Evolutionary conservation across 2,329 filamentous ascomycete species (phyloP), one percentile per base, ranked within the genome.

Genomic region (Lizonia empirigonia): DNA sequence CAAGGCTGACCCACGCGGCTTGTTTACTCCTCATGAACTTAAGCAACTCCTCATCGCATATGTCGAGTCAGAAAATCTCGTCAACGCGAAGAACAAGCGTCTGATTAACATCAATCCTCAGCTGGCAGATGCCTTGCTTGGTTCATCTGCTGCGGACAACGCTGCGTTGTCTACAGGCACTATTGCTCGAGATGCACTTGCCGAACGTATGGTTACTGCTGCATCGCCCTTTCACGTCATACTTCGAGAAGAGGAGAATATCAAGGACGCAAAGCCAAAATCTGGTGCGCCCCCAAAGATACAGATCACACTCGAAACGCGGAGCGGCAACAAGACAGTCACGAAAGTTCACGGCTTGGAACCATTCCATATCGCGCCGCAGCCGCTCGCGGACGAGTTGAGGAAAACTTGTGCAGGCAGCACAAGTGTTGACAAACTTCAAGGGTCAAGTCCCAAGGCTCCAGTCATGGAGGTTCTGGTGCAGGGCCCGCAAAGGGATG

Each of bases 371-470:
- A 81, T 88, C 34, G 77, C 81, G 15, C 82, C 85, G 0, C 78
- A 79, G 36, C 72, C 82, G 2, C 73, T 88, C 45, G 84, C 85
- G 2, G 85, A 87, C 52, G 86, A 88, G 65, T 63, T 89, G 60
- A 78, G 86, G 62, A 88, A 85, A 73, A 81, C 82, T 24, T 88
- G 86, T 65, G 86, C 86, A 2, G 85, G 86, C n/a, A 84, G 81
- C 50, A 86, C 85, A 10, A 86, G 83, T 53, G 83, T 88, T 1
- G 79, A 83, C 26, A 82, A 84, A 59, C 73, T 85, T 24, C 78
- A 79, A 36, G 85, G 85, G 3, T 80, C 77, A 15, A 79, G 78
- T 54, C 84, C 84, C 7, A 83, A 85, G 59, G 82, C 81, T 59
- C 83, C 84, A 0, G 75, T 86, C 2, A 82, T 87, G 80, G 86